Evolutionary conservation across 805 yeast species (phyloP).

Genomic region (Hanseniaspora vineae): DNA sequence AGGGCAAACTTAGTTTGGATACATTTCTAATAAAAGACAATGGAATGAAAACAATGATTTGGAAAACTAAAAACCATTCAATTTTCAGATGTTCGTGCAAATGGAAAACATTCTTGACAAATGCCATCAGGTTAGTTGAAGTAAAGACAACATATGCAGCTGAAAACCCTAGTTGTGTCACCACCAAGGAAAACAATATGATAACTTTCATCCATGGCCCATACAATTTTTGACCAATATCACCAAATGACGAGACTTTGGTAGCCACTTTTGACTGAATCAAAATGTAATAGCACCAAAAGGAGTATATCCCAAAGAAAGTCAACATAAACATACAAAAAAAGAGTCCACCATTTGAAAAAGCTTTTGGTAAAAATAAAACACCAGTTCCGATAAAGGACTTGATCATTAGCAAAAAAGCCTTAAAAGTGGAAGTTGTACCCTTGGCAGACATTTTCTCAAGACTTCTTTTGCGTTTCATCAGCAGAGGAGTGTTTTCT

Average conservation of each 20-base stretch:
- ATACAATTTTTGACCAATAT: constrained; percentile 51
- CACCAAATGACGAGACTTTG: constrained; percentile 65
- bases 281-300: constrained; percentile 63
- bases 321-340: constrained; percentile 41
- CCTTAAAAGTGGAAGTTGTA: constrained; percentile 61
- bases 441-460: constrained; percentile 31
- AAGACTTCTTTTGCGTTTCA: constrained; percentile 1
- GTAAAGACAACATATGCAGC: constrained; percentile 75
- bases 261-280: constrained; percentile 46
- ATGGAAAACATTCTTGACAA: constrained; percentile 37
- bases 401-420: constrained; percentile 57
- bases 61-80: constrained; percentile 36
- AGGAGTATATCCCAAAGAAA: constrained; percentile 57
- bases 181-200: constrained; percentile 48
- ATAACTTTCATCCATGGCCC: constrained; percentile 54
- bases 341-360: constrained; percentile 56
- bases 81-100: constrained; percentile 7
- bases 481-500: constrained; percentile 13
- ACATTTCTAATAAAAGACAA: constrained; percentile 63
- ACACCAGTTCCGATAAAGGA: constrained; percentile 73
- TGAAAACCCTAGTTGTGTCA: constrained; percentile 70
- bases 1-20: constrained; percentile 59
- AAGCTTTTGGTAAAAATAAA: constrained; percentile 55
- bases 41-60: constrained; percentile 50
- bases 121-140: constrained; percentile 57